These are phyloP conservation scores for Lactarius trivialis DNA, from an alignment of 768 basidiomycete species.

Conservation along the genomic window DNA sequence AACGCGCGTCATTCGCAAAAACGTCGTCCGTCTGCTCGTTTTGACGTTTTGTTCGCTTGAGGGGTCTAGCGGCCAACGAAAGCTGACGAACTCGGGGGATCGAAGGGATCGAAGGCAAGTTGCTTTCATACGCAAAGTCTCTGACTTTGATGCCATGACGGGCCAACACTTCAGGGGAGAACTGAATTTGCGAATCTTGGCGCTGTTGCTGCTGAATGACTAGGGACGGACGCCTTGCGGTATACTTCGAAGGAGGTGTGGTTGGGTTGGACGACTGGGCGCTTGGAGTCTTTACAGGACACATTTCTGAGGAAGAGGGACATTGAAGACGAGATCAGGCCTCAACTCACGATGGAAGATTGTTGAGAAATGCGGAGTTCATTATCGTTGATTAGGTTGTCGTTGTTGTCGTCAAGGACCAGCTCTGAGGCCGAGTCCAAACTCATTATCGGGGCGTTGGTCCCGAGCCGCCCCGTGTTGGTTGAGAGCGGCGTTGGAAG, in stretches of 20 bases:
- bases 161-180: conserved; percentile 27
- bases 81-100: conserved; percentile 44
- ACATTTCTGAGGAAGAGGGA: conserved; percentile 13
- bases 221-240: conserved; percentile 9
- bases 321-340: conserved; percentile 21
- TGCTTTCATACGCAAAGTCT: conserved; percentile 67
- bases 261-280: conserved; percentile 3
- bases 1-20: conserved; percentile 11
- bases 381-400: neutral
- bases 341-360: conserved; percentile 16
- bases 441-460: conserved; percentile 10
- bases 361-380: conserved; percentile 3
- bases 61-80: conserved; percentile 36
- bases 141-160: conserved; percentile 39
- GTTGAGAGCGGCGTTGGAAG: conserved; percentile 16
- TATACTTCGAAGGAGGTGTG: neutral
- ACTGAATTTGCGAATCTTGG: neutral
- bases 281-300: conserved; percentile 17
- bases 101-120: conserved; percentile 51
- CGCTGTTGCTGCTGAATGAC: neutral
- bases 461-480: conserved; percentile 18
- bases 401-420: conserved; percentile 3
- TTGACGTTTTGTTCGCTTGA: conserved; percentile 34
- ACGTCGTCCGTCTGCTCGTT: conserved; percentile 29
- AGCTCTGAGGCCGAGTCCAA: conserved; percentile 2